phyloP scores from a whole-genome alignment of 805 yeast genomes.

The Diddensiella transvaalensis region DNA sequence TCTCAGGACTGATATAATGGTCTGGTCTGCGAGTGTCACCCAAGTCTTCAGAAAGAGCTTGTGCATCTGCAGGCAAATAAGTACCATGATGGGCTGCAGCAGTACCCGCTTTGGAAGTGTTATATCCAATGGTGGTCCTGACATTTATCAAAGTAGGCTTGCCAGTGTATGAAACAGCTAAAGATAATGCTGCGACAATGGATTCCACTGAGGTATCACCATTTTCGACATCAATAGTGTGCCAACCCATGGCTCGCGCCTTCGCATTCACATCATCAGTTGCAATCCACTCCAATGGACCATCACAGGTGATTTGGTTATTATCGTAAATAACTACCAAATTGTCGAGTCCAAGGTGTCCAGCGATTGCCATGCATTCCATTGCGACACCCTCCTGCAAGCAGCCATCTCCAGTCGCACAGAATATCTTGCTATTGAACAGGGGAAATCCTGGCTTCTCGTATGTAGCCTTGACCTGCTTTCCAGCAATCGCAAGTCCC shows the following conservation, averaged over 20 bases:
- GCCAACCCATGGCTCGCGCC: conserved; percentile 37
- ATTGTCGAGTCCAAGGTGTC: conserved; percentile 38
- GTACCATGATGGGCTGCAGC: conserved; percentile 39
- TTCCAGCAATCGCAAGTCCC: conserved; percentile 39
- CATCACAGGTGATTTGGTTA: conserved; percentile 39
- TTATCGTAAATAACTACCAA: conserved; percentile 38
- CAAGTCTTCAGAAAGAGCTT: too few species aligned
- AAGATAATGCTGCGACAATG: conserved; percentile 35
- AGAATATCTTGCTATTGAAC: conserved; percentile 32
- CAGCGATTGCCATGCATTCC: conserved; percentile 41
- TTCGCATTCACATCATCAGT: conserved; percentile 37
- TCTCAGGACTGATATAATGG: too few species aligned
- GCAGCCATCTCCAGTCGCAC: conserved; percentile 42
- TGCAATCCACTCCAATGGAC: conserved; percentile 35
- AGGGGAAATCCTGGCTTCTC: conserved; percentile 35
- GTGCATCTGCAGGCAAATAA: conserved; percentile 32
- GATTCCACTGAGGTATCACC: conserved; percentile 34
- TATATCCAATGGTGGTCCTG: conserved; percentile 37
- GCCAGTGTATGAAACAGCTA: conserved; percentile 29
- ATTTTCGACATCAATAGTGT: conserved; percentile 35
- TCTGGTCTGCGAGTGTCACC: too few species aligned
- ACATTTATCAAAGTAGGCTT: conserved; percentile 39
- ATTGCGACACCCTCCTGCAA: conserved; percentile 41
- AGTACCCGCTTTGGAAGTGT: conserved; percentile 31
- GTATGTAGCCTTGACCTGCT: conserved; percentile 36